phyloP scores from a whole-genome alignment of 352 stramenopile species.

The Pythium dissotocum region DNA sequence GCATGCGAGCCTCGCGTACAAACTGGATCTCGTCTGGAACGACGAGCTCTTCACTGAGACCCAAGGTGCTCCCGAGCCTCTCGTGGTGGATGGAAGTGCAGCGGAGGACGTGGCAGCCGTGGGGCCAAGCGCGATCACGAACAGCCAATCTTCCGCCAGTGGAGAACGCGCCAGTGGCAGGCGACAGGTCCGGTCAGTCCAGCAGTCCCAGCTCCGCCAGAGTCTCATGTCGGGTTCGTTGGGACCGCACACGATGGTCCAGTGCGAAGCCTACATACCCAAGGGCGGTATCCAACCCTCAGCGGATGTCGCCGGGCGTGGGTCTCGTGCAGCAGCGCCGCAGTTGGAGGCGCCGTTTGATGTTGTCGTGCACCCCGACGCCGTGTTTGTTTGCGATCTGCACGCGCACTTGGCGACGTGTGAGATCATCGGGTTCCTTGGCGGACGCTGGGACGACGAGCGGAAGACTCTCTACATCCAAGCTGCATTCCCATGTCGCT shows the following conservation, averaged over 20 bases:
- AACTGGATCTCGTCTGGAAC: constrained; percentile 77
- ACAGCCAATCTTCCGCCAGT: constrained; percentile 9
- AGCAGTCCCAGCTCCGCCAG: constrained; percentile 81
- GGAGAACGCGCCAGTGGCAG: constrained; percentile 38
- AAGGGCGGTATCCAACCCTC: constrained; percentile 28
- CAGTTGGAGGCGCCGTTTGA: constrained; percentile 79
- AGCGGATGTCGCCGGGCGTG: constrained; percentile 29
- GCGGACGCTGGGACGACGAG: constrained; percentile 83
- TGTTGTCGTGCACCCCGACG: constrained; percentile 89
- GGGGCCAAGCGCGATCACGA: not conserved
- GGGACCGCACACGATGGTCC: constrained; percentile 86
- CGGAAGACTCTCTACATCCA: constrained; percentile 91
- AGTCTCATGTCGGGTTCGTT: constrained; percentile 70
- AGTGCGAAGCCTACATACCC: constrained; percentile 67
- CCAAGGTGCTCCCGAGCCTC: not conserved
- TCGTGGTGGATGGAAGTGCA: constrained; percentile 14
- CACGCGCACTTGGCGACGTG: constrained; percentile 92
- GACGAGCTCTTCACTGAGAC: constrained; percentile 55
- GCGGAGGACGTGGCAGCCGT: not conserved
- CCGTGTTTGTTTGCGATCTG: constrained; percentile 90
- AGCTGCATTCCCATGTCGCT: constrained; percentile 92
- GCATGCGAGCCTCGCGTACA: constrained; percentile 42
- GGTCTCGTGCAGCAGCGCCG: constrained; percentile 38
- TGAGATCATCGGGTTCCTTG: constrained; percentile 95
- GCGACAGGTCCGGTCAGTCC: constrained; percentile 64